Conservation (phyloP, 768 basidiomycete genomes). For the Kwoniella mangroviensis region DNA sequence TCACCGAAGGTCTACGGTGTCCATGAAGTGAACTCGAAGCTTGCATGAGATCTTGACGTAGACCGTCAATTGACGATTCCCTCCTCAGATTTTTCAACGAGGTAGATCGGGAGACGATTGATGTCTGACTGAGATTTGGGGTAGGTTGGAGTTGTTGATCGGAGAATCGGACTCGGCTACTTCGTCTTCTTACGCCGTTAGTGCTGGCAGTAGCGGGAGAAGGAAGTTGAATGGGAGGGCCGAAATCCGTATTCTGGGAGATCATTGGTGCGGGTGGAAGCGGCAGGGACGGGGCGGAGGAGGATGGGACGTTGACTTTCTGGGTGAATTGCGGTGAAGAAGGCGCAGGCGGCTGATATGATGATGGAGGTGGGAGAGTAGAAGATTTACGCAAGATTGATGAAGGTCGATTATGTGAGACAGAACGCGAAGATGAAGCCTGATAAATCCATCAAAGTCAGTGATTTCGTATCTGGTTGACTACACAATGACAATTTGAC, state of each 20-base stretch:
- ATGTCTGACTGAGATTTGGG: not conserved
- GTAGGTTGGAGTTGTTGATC: conserved; percentile 10
- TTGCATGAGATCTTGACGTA: conserved; percentile 12
- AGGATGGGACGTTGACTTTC: not conserved
- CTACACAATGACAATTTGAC: not conserved
- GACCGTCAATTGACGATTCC: conserved; percentile 25
- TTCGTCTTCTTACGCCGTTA: conserved; percentile 6
- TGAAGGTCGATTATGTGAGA: not conserved
- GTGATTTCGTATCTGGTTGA: not conserved
- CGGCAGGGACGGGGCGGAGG: conserved; percentile 12
- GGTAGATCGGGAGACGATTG: not conserved
- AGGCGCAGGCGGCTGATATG: not conserved
- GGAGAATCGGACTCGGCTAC: conserved; percentile 26
- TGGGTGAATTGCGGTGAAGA: not conserved
- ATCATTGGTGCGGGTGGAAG: conserved; percentile 16
- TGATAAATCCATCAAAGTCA: not conserved
- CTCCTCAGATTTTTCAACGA: conserved; percentile 14
- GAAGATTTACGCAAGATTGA: conserved; percentile 20
- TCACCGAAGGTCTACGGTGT: not conserved
- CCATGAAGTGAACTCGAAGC: conserved; percentile 6
- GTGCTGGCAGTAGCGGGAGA: not conserved
- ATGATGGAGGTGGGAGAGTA: not conserved
- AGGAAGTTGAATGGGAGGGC: conserved; percentile 4
- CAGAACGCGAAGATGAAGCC: conserved; percentile 1
- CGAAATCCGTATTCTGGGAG: conserved; percentile 13